These are phyloP conservation scores for Tetrapisispora pingtungensis DNA, from an alignment of 805 yeast genomes.

Conservation along the genomic window DNA sequence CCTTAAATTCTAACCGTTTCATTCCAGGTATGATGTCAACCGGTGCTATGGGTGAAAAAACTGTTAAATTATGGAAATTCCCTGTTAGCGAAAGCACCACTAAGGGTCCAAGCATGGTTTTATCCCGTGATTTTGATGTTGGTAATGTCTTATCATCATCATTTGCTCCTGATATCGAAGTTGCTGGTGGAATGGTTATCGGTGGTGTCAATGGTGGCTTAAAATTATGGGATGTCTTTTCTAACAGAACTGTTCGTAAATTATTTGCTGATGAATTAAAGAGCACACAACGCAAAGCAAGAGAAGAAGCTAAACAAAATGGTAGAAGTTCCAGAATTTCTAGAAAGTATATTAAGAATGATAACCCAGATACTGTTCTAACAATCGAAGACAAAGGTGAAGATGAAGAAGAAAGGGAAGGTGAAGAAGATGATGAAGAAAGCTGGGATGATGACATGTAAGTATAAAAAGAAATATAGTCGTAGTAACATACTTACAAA, in stretches of 20 bases:
- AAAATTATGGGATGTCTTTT: constrained; percentile 87
- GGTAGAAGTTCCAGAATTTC: constrained; percentile 68
- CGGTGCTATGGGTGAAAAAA: constrained; percentile 84
- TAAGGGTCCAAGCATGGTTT: constrained; percentile 69
- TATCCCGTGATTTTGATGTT: constrained; percentile 85
- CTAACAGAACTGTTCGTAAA: constrained; percentile 67
- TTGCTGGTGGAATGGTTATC: constrained; percentile 69
- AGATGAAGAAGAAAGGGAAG: constrained; percentile 52
- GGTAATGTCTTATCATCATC: constrained; percentile 80
- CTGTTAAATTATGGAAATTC: constrained; percentile 80
- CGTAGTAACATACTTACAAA: not conserved
- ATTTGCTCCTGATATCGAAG: constrained; percentile 82
- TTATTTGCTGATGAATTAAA: constrained; percentile 53
- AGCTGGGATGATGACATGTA: constrained; percentile 5
- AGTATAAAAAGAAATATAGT: not conserved
- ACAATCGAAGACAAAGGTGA: constrained; percentile 56
- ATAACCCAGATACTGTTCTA: constrained; percentile 44
- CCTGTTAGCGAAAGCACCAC: constrained; percentile 30
- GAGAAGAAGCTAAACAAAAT: constrained; percentile 40
- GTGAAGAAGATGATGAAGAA: constrained; percentile 25
- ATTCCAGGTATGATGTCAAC: constrained; percentile 71
- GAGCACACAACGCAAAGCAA: constrained; percentile 45
- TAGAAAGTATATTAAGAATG: constrained; percentile 50
- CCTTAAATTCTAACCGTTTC: constrained; percentile 58
- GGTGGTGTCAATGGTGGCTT: constrained; percentile 83